phyloP scores from a whole-genome alignment of 176 grass and related monocot genomes.

The Raddia distichophylla region DNA sequence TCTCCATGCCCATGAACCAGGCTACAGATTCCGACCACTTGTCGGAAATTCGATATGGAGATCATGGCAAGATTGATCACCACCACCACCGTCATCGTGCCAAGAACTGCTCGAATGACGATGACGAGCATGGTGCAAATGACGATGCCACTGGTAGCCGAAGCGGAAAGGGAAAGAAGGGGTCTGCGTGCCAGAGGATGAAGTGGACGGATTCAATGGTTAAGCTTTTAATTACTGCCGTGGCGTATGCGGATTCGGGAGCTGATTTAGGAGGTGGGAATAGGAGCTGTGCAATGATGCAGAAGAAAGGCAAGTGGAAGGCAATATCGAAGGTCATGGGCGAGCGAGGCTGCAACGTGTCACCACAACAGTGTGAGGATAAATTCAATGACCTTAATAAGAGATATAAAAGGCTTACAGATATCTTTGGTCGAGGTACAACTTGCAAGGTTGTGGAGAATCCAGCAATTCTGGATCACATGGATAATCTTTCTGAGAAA shows the following conservation, averaged over 20 bases:
- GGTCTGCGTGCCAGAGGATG: conserved; percentile 86
- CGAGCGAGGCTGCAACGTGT: conserved; percentile 76
- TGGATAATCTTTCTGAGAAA: conserved; percentile 83
- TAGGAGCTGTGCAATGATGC: conserved; percentile 69
- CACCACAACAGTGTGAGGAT: conserved; percentile 95
- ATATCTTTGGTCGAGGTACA: conserved; percentile 86
- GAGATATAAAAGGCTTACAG: conserved; percentile 92
- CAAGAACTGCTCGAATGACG: conserved; percentile 61
- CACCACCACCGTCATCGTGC: conserved; percentile 38
- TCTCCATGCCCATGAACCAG: conserved; percentile 36
- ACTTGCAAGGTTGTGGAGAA: conserved; percentile 84
- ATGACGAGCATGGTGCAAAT: conserved; percentile 48
- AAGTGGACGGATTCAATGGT: conserved; percentile 98
- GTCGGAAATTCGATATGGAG: conserved; percentile 46
- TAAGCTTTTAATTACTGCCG: conserved; percentile 86
- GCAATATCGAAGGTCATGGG: conserved; percentile 86
- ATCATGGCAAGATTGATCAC: conserved; percentile 53
- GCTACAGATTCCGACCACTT: conserved; percentile 50
- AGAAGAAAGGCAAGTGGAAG: conserved; percentile 99
- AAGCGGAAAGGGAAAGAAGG: conserved; percentile 59
- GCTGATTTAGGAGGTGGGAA: conserved; percentile 53
- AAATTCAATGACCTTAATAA: conserved; percentile 99
- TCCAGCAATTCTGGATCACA: conserved; percentile 68
- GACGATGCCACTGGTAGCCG: conserved; percentile 55
- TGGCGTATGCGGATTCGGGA: conserved; percentile 68